Conservation (phyloP, 2,329 filamentous ascomycete species). For the Claviceps arundinis region DNA sequence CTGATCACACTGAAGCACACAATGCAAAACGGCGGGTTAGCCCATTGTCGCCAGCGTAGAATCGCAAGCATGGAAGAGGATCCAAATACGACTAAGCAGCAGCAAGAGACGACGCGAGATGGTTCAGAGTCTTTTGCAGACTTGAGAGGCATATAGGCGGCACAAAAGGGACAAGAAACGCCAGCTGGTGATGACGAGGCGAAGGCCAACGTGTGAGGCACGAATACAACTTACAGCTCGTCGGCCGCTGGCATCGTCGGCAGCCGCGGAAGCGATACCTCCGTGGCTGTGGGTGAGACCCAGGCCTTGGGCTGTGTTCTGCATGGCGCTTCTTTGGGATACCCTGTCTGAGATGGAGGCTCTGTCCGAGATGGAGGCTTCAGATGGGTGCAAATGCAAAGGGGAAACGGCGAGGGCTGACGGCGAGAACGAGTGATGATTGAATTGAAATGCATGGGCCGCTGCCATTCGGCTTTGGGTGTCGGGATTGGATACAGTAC, state of each 20-base stretch:
- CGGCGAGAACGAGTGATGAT: background rate
- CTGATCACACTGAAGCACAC: conserved; percentile 28
- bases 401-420: background rate
- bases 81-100: background rate
- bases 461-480: too few relatives aligned
- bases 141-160: background rate
- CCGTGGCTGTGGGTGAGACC: background rate
- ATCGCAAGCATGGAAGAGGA: background rate
- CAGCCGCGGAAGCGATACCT: conserved; percentile 15
- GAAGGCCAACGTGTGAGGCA: conserved; percentile 4
- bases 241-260: conserved; percentile 21
- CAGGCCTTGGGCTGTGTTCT: conserved; percentile 4
- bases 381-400: background rate
- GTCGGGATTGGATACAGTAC: too few relatives aligned
- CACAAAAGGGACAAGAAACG: background rate
- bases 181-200: background rate
- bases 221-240: conserved; percentile 22
- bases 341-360: background rate
- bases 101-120: background rate
- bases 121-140: background rate
- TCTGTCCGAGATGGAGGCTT: background rate
- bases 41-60: background rate
- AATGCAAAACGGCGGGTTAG: background rate
- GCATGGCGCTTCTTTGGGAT: conserved; percentile 2
- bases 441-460: background rate